Evolutionary conservation across 2,329 filamentous ascomycete species (phyloP), one percentile per base, ranked within the genome.

Genomic region (Pseudomassariella vexata): DNA sequence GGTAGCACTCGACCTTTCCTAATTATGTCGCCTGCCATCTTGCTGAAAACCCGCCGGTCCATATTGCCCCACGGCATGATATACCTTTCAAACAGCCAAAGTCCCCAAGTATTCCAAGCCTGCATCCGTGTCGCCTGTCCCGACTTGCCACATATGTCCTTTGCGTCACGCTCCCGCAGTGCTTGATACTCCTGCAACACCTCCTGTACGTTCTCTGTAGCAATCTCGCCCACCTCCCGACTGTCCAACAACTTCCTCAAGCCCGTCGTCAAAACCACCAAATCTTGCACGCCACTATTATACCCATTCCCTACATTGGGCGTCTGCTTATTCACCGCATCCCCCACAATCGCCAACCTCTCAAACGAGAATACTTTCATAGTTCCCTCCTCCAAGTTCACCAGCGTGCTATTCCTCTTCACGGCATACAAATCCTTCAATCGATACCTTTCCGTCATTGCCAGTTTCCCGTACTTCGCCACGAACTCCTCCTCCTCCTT

Each of bases 311-410:
- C 32, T 10, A 21, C 32, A 22, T 34, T 19, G 14, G 32, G 32
- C 32, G 22, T 21, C 9, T 28, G 15, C 14, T 34, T 34, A 9
- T 26, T 24, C 7, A 34, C 32, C 10, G 32, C 32, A 16, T 34
- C 32, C 9, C 32, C 32, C 6, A 34, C 32, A 3, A 29, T 19
- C 19, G 29, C 32, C 11, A 34, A 16, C 14, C 32, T 18, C 19
- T 28, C 18, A 9, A 24, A 34, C 8, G 24, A 18, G 25, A 24
- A 34, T n/a, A 11, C 9, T 8, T 19, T 19, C 15, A 34, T 9
- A 9, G 15, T 5, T 16, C 32, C 32, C 25, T 34, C 32, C 25
- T 34, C 32, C 6, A 34, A 15, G 20, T 28, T 29, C 12, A 34
- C 24, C n/a, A 34, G n/a, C 7, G 25, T 26, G 15, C 14, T 14